These are phyloP conservation scores for Dendrobium huoshanense DNA, from an alignment of 106 monocot species.

Conservation along the genomic window DNA sequence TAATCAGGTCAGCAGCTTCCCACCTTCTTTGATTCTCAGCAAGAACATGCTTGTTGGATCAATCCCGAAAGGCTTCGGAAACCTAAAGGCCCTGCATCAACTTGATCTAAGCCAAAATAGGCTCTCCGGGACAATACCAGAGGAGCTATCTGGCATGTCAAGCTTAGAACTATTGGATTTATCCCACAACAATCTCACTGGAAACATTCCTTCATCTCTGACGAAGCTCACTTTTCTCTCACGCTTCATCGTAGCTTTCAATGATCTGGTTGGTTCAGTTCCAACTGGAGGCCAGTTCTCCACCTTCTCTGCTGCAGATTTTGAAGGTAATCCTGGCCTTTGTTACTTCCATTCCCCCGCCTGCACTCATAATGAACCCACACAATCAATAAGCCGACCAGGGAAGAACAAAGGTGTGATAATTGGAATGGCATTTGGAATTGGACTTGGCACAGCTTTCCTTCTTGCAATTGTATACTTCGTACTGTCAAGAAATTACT, in stretches of 20 bases:
- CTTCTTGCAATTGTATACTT: slow-evolving; percentile 26
- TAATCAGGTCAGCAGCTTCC: slow-evolving; percentile 63
- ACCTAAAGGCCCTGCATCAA: slow-evolving; percentile 39
- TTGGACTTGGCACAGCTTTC: slow-evolving; percentile 32
- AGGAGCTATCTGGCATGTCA: slow-evolving; percentile 47
- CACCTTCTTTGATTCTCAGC: slow-evolving; percentile 51
- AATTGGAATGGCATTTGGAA: slow-evolving; percentile 28
- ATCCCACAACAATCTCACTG: slow-evolving; percentile 58
- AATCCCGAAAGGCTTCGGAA: slow-evolving; percentile 40
- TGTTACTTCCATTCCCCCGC: slow-evolving; percentile 25
- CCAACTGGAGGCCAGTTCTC: slow-evolving; percentile 67
- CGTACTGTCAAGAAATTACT: slow-evolving; percentile 29
- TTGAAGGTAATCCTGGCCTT: slow-evolving; percentile 62
- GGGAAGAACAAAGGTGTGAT: slow-evolving; percentile 30
- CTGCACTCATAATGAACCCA: slow-evolving; percentile 6
- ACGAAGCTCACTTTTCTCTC: slow-evolving; percentile 58
- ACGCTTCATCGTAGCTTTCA: slow-evolving; percentile 56
- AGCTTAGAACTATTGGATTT: slow-evolving; percentile 58
- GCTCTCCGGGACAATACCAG: slow-evolving; percentile 52
- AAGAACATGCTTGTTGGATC: slow-evolving; percentile 50
- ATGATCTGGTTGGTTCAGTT: slow-evolving; percentile 46
- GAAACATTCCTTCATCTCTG: slow-evolving; percentile 51
- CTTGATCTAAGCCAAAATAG: slow-evolving; percentile 50
- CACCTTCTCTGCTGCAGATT: slow-evolving; percentile 40
- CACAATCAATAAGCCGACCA: not conserved